phyloP scores from a whole-genome alignment of 108 stramenopile genomes.

The Mayamaea pseudoterrestris region DNA sequence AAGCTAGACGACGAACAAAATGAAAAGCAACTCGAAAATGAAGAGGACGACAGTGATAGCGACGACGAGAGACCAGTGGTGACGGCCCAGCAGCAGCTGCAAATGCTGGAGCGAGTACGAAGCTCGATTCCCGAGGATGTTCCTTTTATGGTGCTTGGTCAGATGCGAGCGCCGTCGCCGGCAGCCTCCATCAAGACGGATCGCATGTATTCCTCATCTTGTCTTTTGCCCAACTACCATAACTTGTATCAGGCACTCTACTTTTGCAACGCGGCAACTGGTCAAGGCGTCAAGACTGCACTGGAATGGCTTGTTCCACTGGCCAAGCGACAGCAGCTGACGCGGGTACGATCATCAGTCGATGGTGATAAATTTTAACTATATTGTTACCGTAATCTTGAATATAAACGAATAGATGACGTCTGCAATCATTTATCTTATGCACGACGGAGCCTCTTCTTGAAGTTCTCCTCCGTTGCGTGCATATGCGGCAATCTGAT shows the following conservation, averaged over 20 bases:
- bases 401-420: too few relatives aligned
- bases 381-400: too few relatives aligned
- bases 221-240: too few relatives aligned
- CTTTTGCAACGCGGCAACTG: constrained; percentile 64
- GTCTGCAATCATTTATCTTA: too few relatives aligned
- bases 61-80: constrained; percentile 1
- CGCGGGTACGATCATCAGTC: background rate
- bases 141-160: constrained; percentile 35
- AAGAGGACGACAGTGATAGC: constrained; percentile 8
- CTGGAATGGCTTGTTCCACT: constrained; percentile 59
- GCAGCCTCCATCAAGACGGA: too few relatives aligned
- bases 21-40: constrained; percentile 16
- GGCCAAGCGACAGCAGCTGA: constrained; percentile 30
- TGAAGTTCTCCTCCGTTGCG: too few relatives aligned
- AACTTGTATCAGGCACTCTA: constrained; percentile 31
- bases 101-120: constrained; percentile 26
- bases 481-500: too few relatives aligned
- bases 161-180: too few relatives aligned
- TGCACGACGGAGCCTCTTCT: too few relatives aligned
- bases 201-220: too few relatives aligned
- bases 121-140: constrained; percentile 28
- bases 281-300: constrained; percentile 58
- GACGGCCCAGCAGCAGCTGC: constrained; percentile 16
- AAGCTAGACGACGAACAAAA: constrained; percentile 21
- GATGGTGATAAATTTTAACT: too few relatives aligned